phyloP scores from a whole-genome alignment of 805 yeast species.

The Cyberlindnera saturnus region DNA sequence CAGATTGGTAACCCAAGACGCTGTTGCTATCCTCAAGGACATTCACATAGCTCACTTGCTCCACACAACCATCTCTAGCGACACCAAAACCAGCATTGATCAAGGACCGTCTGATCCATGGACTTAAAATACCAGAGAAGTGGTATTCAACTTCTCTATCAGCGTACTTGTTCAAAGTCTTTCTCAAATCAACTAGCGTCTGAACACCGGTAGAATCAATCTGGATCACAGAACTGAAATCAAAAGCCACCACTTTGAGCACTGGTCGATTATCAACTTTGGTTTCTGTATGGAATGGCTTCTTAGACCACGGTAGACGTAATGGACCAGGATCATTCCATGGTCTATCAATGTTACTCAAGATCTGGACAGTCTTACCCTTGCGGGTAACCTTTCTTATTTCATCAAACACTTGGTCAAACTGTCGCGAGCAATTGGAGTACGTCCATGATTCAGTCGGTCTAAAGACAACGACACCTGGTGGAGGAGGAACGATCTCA shows the following conservation, averaged over 20 bases:
- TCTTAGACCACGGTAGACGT: conserved; percentile 19
- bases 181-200: conserved; percentile 67
- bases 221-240: conserved; percentile 70
- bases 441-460: conserved; percentile 78
- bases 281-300: conserved; percentile 16
- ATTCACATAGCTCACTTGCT: conserved; percentile 17
- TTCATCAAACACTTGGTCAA: conserved; percentile 63
- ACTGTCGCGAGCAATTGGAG: conserved; percentile 71
- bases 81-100: conserved; percentile 74
- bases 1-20: conserved; percentile 39
- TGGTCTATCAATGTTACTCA: conserved; percentile 51
- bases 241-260: conserved; percentile 69
- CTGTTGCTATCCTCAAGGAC: conserved; percentile 18
- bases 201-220: conserved; percentile 80
- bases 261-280: conserved; percentile 50
- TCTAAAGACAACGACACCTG: conserved; percentile 83
- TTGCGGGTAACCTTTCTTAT: conserved; percentile 56
- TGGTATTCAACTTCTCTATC: conserved; percentile 86
- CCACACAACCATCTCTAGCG: conserved; percentile 40
- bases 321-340: conserved; percentile 88
- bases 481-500: conserved; percentile 71
- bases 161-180: conserved; percentile 65
- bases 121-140: conserved; percentile 76
- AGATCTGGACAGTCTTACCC: conserved; percentile 38
- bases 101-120: conserved; percentile 81